A percentile compares a stretch with the other conserved stretches of the same genome.
Evolutionary conservation across 176 grass and related monocot genomes (phyloP).

Genomic region (Lolium perenne): DNA sequence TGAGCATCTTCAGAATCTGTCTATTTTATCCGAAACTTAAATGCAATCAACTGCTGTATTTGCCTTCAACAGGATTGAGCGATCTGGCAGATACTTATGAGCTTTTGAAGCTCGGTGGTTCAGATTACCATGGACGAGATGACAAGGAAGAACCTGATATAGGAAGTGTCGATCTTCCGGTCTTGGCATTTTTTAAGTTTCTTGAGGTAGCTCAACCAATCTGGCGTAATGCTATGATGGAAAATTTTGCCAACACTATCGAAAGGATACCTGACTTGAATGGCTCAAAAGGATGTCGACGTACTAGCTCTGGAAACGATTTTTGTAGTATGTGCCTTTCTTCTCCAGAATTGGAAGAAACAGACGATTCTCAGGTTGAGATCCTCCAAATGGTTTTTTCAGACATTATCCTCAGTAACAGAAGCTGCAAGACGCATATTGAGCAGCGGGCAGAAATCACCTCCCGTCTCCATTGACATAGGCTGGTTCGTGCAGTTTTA

Average conservation of each 20-base stretch:
- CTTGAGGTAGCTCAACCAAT: constrained; percentile 66
- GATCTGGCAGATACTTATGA: constrained; percentile 66
- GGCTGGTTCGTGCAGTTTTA: constrained; percentile 1
- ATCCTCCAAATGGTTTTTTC: constrained; percentile 31
- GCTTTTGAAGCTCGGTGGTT: constrained; percentile 79
- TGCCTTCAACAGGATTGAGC: constrained; percentile 55
- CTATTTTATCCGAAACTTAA: background rate
- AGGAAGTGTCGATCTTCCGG: constrained; percentile 67
- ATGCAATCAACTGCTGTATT: background rate
- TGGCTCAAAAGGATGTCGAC: constrained; percentile 32
- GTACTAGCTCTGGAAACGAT: constrained; percentile 44
- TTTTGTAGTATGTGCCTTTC: background rate
- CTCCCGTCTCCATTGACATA: background rate
- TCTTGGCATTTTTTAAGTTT: constrained; percentile 61
- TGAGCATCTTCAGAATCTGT: background rate
- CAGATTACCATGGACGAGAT: constrained; percentile 80
- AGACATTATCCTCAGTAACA: background rate
- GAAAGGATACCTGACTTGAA: constrained; percentile 28
- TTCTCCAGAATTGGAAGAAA: constrained; percentile 25
- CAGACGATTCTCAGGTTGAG: constrained; percentile 53
- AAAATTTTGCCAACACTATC: constrained; percentile 40
- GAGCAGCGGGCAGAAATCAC: background rate
- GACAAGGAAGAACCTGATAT: constrained; percentile 62
- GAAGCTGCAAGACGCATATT: background rate
- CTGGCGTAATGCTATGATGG: constrained; percentile 59